These are phyloP conservation scores for Eucalyptus erythrocorys DNA, from an alignment of 345 rosid genomes.

Conservation along the genomic window DNA sequence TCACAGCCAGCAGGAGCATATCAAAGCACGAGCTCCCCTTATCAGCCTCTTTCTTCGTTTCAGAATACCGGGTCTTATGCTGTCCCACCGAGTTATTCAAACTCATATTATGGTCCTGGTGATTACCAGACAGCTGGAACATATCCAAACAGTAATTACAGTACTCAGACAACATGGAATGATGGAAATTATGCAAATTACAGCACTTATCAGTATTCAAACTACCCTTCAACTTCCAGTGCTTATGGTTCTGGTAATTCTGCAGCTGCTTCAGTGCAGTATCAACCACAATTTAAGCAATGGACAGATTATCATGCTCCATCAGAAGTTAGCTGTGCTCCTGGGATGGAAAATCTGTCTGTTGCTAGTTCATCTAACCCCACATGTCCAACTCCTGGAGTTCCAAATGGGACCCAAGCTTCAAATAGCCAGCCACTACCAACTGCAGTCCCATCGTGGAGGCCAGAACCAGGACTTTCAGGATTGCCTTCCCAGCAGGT, in stretches of 20 bases:
- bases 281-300: constrained; percentile 76
- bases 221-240: constrained; percentile 41
- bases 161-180: constrained; percentile 59
- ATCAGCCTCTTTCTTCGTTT: constrained; percentile 98
- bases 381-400: constrained; percentile 41
- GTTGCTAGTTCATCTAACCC: constrained; percentile 39
- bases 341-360: constrained; percentile 85
- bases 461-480: constrained; percentile 43
- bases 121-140: constrained; percentile 99
- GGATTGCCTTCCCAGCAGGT: constrained; percentile 71
- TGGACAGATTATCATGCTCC: constrained; percentile 82
- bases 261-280: constrained; percentile 42
- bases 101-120: constrained; percentile 97
- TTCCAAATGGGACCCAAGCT: constrained; percentile 25
- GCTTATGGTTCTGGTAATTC: constrained; percentile 42
- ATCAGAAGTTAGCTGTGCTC: constrained; percentile 96
- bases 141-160: constrained; percentile 64
- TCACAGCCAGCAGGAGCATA: constrained; percentile 83
- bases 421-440: constrained; percentile 51
- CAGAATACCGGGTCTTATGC: constrained; percentile 99
- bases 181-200: constrained; percentile 61
- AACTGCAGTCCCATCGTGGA: constrained; percentile 47
- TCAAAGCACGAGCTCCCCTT: constrained; percentile 99
- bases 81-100: constrained; percentile 92
- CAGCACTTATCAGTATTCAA: constrained; percentile 57